Percentiles rank a stretch among this genome's conserved stretches.
phyloP scores from a whole-genome alignment of 441 rosid genomes.

The Biscutella laevigata region DNA sequence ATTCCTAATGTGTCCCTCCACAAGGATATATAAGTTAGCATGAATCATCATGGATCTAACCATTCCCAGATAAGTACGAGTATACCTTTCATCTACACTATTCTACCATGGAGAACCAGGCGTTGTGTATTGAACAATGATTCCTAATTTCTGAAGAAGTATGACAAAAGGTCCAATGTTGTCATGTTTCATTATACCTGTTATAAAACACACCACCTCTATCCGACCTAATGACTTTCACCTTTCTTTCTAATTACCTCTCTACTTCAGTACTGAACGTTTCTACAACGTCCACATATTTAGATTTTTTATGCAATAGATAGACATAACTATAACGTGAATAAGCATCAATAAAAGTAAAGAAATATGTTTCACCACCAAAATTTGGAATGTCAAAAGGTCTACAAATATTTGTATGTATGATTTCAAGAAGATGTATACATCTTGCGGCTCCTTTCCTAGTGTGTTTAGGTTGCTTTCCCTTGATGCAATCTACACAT shows the following conservation, averaged over 20 bases:
- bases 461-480: neutral
- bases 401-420: neutral
- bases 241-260: neutral
- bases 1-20: neutral
- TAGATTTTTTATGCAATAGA: neutral
- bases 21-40: neutral
- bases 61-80: neutral
- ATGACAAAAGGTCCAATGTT: neutral
- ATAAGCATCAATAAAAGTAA: neutral
- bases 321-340: neutral
- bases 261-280: neutral
- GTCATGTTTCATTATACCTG: neutral
- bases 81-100: neutral
- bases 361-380: neutral
- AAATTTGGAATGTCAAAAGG: neutral
- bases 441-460: neutral
- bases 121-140: neutral
- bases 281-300: neutral
- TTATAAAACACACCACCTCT: neutral
- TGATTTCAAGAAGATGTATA: neutral
- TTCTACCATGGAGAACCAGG: slow-evolving; percentile 1
- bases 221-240: neutral
- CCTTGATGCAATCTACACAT: neutral
- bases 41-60: neutral
- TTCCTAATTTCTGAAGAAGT: neutral